Evolutionary conservation across 2,329 filamentous ascomycete species (phyloP).

Genomic region (Phoma sp.): DNA sequence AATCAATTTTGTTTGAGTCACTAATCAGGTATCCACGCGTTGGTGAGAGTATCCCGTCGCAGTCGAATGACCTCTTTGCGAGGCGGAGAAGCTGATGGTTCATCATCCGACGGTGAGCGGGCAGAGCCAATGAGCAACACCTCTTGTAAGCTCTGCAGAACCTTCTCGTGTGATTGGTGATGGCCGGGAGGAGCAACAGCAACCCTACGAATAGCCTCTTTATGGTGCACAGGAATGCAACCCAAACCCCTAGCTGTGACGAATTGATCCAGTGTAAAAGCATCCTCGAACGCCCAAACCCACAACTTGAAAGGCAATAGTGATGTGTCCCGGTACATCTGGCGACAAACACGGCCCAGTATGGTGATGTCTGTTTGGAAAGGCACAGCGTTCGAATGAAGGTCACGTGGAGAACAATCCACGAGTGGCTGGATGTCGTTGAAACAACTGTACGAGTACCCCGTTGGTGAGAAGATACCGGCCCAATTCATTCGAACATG

Average conservation of each 20-base stretch:
- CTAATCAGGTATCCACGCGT: conserved; percentile 1
- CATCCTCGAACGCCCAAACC: conserved; percentile 18
- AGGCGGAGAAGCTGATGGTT: not conserved
- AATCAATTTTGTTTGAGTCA: not conserved
- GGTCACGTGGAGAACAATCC: conserved; percentile 2
- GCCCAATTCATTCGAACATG: conserved; percentile 16
- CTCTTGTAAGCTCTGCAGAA: conserved; percentile 7
- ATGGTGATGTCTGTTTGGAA: conserved; percentile 5
- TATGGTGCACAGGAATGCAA: conserved; percentile 4
- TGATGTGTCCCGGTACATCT: conserved; percentile 14
- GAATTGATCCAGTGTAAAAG: conserved; percentile 23
- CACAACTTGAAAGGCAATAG: conserved; percentile 12
- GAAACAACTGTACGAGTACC: conserved; percentile 17
- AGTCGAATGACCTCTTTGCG: not conserved
- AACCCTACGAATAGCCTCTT: conserved; percentile 15
- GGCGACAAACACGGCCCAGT: conserved; percentile 8
- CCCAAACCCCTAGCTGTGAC: conserved; percentile 12
- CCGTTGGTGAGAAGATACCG: conserved; percentile 13
- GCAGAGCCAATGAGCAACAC: conserved; percentile 11
- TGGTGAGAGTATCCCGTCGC: not conserved
- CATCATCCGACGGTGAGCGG: not conserved
- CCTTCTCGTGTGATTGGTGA: conserved; percentile 14
- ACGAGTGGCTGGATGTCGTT: conserved; percentile 10
- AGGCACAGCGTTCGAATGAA: conserved; percentile 1
- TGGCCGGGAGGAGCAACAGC: conserved; percentile 18